Evolutionary conservation across 768 basidiomycete species (phyloP).

Genomic region (Udeniomyces megalosporus): DNA sequence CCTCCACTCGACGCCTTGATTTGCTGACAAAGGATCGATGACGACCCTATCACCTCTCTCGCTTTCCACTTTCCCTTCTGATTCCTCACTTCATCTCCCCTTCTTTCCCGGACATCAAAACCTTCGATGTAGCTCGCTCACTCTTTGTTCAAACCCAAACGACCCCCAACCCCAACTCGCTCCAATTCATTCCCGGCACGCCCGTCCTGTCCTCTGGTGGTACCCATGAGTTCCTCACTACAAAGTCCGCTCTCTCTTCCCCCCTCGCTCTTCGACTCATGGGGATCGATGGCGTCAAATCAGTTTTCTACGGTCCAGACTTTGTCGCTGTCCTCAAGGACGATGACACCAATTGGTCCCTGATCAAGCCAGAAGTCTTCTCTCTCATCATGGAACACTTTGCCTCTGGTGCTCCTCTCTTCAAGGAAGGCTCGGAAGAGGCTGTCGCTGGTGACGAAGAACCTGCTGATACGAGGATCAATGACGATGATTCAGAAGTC

Average conservation of each 20-base stretch:
- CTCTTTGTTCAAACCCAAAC: conserved; percentile 89
- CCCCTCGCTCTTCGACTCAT: conserved; percentile 89
- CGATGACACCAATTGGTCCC: conserved; percentile 61
- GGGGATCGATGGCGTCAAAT: conserved; percentile 78
- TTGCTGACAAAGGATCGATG: not conserved
- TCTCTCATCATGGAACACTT: conserved; percentile 94
- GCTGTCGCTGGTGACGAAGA: conserved; percentile 37
- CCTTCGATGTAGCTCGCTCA: not conserved
- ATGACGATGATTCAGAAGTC: conserved; percentile 88
- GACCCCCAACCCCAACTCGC: conserved; percentile 90
- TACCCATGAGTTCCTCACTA: conserved; percentile 80
- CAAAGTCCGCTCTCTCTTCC: conserved; percentile 66
- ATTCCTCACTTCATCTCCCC: not conserved
- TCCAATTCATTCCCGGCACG: conserved; percentile 92
- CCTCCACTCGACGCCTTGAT: no score
- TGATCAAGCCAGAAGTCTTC: conserved; percentile 93
- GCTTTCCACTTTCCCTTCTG: not conserved
- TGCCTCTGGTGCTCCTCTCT: conserved; percentile 72
- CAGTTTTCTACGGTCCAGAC: conserved; percentile 90
- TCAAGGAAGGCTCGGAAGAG: conserved; percentile 35
- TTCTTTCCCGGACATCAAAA: not conserved
- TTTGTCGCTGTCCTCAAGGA: conserved; percentile 89
- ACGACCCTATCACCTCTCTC: not conserved
- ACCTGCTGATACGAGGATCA: conserved; percentile 66
- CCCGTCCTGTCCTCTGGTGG: conserved; percentile 74